Conservation (phyloP, 1,284 basidiomycete species). For the Laetiporus sulphureus region DNA sequence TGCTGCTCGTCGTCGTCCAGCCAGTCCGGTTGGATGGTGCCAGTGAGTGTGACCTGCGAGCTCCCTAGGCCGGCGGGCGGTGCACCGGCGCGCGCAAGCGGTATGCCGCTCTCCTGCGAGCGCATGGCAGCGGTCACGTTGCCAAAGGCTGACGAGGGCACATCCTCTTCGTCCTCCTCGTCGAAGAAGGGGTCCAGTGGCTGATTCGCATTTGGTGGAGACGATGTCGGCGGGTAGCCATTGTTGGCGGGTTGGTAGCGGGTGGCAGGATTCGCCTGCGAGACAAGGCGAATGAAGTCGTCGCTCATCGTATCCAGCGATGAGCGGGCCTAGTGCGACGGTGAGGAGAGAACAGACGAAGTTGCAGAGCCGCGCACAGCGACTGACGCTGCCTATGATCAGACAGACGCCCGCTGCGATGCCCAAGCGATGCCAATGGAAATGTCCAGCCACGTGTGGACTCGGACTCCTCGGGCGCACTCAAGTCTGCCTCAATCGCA, state of each 20-base stretch:
- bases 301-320: conserved; percentile 47
- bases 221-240: conserved; percentile 48
- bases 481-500: too few relatives aligned
- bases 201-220: conserved; percentile 32
- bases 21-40: conserved; percentile 58
- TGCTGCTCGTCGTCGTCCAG: conserved; percentile 56
- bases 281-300: conserved; percentile 70
- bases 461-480: too few relatives aligned
- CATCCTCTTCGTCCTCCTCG: conserved; percentile 57
- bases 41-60: conserved; percentile 36
- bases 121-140: conserved; percentile 50
- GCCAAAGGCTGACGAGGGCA: conserved; percentile 61
- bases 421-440: too few relatives aligned
- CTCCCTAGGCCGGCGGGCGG: conserved; percentile 50
- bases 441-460: too few relatives aligned
- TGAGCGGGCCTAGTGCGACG: conserved; percentile 11
- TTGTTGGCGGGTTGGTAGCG: conserved; percentile 51
- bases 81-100: conserved; percentile 49
- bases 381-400: not conserved
- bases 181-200: conserved; percentile 75
- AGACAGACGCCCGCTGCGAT: too few relatives aligned
- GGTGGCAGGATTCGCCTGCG: conserved; percentile 64
- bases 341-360: not conserved
- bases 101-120: conserved; percentile 65
- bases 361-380: not conserved